phyloP scores from a whole-genome alignment of 495 filamentous ascomycete species.

The Neurospora tetraspora region DNA sequence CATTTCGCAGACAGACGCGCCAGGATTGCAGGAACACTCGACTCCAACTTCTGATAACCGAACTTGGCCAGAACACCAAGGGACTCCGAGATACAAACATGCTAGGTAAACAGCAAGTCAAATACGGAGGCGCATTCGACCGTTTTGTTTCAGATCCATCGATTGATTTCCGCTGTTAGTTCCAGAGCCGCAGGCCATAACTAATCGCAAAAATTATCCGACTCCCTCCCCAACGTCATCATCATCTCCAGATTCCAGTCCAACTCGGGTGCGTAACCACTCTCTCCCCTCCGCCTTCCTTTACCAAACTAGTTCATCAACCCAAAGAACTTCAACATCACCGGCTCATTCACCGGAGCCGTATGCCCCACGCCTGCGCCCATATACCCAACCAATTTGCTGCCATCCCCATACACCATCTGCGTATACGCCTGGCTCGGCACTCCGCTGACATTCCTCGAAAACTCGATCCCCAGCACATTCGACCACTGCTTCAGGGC shows the following conservation, averaged over 20 bases:
- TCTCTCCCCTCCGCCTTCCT: not conserved
- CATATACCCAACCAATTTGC: constrained; percentile 35
- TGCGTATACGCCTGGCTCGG: constrained; percentile 33
- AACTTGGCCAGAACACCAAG: not conserved
- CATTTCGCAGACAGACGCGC: not conserved
- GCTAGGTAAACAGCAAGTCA: not conserved
- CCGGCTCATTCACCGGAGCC: constrained; percentile 29
- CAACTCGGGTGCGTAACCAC: not conserved
- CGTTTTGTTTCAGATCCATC: not conserved
- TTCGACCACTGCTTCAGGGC: constrained; percentile 49
- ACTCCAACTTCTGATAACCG: not conserved
- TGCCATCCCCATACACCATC: constrained; percentile 34
- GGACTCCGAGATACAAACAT: not conserved
- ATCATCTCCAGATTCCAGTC: not conserved
- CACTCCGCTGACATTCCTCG: constrained; percentile 23
- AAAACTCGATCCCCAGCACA: constrained; percentile 32
- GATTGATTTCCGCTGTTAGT: not conserved
- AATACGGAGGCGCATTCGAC: not conserved
- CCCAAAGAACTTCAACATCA: constrained; percentile 30
- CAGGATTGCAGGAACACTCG: not conserved
- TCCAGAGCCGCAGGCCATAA: not conserved
- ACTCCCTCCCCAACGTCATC: not conserved
- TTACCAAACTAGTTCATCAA: constrained; percentile 20
- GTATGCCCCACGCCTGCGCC: constrained; percentile 39
- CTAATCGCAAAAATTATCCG: not conserved